Conservation (phyloP, 352 stramenopile genomes). For the Phytopythium boreale region DNA sequence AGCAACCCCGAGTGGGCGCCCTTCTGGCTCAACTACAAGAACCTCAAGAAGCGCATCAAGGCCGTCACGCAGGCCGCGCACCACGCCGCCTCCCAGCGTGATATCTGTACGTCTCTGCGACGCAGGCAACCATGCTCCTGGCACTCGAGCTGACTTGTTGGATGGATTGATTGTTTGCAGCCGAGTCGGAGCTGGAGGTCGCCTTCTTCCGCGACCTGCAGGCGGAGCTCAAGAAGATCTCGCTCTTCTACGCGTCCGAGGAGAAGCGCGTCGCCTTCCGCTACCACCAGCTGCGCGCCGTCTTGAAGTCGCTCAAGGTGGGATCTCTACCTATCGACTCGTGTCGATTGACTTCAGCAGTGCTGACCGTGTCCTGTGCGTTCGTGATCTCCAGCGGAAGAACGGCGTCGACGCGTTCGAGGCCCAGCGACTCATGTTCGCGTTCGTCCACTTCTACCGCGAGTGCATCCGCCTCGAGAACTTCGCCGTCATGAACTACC, state of each 20-base stretch:
- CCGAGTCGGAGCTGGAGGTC: conserved; percentile 67
- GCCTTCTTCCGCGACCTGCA: conserved; percentile 79
- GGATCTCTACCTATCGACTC: neutral
- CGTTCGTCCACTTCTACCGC: conserved; percentile 81
- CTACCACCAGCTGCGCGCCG: conserved; percentile 65
- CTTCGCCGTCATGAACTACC: conserved; percentile 84
- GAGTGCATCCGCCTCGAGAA: conserved; percentile 81
- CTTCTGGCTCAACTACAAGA: conserved; percentile 88
- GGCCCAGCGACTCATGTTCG: conserved; percentile 76
- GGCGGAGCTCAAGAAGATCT: conserved; percentile 77
- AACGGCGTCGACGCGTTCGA: conserved; percentile 34
- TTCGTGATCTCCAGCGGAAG: conserved; percentile 18
- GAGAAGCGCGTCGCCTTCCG: conserved; percentile 73
- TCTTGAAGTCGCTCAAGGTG: conserved; percentile 69
- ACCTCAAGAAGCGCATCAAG: conserved; percentile 84
- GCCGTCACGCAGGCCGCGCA: conserved; percentile 45
- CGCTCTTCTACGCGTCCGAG: conserved; percentile 69
- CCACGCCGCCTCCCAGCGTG: conserved; percentile 29
- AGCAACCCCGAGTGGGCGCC: conserved; percentile 81
- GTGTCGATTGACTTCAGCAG: neutral
- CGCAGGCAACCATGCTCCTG: neutral
- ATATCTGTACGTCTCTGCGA: conserved; percentile 37
- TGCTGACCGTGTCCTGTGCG: neutral
- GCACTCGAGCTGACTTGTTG: neutral
- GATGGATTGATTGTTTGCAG: conserved; percentile 16